Base-by-base conservation (phyloP, 2,329 filamentous ascomycete genomes). In the Exophiala viscosa region DNA sequence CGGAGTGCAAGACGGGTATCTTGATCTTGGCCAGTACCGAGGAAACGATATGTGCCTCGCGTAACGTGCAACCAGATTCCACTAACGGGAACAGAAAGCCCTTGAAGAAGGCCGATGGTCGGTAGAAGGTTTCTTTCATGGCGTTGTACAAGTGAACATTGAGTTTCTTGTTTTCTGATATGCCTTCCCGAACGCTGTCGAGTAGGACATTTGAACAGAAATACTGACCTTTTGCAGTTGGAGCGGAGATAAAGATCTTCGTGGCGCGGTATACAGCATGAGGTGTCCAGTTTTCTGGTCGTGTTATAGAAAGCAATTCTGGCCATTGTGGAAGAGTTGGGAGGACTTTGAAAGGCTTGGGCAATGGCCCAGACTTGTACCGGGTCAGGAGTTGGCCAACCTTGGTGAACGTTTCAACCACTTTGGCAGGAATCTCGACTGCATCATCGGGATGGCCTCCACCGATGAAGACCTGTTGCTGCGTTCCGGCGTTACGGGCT, bases 311-410 rank as follows among this genome's bases (percentile, higher is more conserved):
- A 62, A 96, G 82, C 34, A 96, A 87, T 15, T 90, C 87, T 67
- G 93, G 88, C 90, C 91, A 97, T 64, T 93, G 84, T 6, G 90
- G 90, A 11, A 97, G 83, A 0, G 90, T 91, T 2, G 93, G 93
- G 7, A 99, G 80, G 60, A 97, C 90, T 73, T 97, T 97, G 79
- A 99, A 95, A 0, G 92, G 92, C 72, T 99, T 99, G 15, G 93
- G 93, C 31, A 99, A 80, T 61, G 92, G 92, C n/a, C 93, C 93
- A 11, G 88, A 92, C 73, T 95, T 96, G 76, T 96, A 97, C 60
- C 92, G 84, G 20, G 89, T 90, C 54, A 99, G 80, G 55, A 97
- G 86, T 61, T 91, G 78, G 55, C 91, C 92, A 62, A 96, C 85
- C 74, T 85, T 90, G 45, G 40, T 58, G 38, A 54, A 44, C 13